Evolutionary conservation across 768 basidiomycete genomes (phyloP), one percentile per base, ranked within the genome.

Genomic region (Flagelloscypha sp.): DNA sequence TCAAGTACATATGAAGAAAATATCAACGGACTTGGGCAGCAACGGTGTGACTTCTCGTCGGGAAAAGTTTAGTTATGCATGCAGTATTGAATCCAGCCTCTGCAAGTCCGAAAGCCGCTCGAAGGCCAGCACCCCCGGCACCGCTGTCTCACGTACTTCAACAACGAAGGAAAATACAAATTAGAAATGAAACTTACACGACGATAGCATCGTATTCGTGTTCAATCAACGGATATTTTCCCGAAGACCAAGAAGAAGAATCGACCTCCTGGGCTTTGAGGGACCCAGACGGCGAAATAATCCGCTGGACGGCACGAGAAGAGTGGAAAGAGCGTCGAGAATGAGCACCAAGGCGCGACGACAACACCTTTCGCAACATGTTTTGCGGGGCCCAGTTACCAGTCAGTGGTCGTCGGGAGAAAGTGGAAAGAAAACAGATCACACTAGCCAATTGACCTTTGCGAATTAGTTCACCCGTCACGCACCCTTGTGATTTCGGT

Each of bases 181-280:
- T 43, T 22, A 29, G 40, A 16, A 34, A 10, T 3, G 35, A 24
- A n/a, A 73, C 93, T 61, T 55, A 95, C 90, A 98, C 89, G 39
- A 98, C 94, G 49, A 99, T 82, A 12, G 94, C 94, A 70, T 99
- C 94, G 59, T 90, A 98, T 59, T 97, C 93, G 56, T 99, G 95
- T 57, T 99, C 95, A 48, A 99, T 92, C 43, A 99, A 69, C 13
- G 94, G 89, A 57, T 98, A 99, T 56, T 92, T 88, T 33, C 84
- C 86, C 25, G 79, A 82, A 30, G 79, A 72, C 79, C 79, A 83
- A 24, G 77, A 76, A 77, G 43, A 27, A 48, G 28, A 27, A 37
- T 36, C 45, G 36, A 80, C 86, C 59, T 88, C 79, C 60, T 87
- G 70, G 11, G 87, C 88, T 57, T 78, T 84, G 45, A 79, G 71